phyloP scores from a whole-genome alignment of 2,329 filamentous ascomycete species.

The Aspergillus persii region DNA sequence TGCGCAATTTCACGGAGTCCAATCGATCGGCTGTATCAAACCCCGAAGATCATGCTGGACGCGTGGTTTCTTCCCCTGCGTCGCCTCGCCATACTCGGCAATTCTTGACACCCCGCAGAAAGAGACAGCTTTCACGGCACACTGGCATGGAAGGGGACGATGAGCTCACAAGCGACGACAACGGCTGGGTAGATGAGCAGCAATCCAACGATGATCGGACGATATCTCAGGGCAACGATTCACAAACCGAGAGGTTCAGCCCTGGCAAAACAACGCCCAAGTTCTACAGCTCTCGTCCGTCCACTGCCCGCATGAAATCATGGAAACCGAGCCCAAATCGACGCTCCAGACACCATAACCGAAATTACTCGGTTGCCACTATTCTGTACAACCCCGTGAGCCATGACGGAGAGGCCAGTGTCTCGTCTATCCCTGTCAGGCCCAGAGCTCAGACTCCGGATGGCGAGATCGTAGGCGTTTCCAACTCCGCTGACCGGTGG shows the following conservation, averaged over 20 bases:
- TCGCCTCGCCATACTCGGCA: conserved; percentile 34
- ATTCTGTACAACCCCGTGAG: conserved; percentile 75
- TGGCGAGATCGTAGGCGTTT: conserved; percentile 39
- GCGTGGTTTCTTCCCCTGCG: conserved; percentile 31
- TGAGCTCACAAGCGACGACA: conserved; percentile 79
- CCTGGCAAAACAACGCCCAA: conserved; percentile 30
- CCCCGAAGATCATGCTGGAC: conserved; percentile 49
- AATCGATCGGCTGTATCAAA: conserved; percentile 58
- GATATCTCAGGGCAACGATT: conserved; percentile 16
- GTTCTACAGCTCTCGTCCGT: conserved; percentile 40
- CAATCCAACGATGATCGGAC: conserved; percentile 17
- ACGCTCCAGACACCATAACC: conserved; percentile 55
- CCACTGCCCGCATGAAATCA: conserved; percentile 42
- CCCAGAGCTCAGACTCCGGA: conserved; percentile 30
- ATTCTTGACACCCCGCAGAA: conserved; percentile 31
- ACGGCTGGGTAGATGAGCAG: conserved; percentile 46
- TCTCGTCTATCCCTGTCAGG: conserved; percentile 21
- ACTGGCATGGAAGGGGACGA: conserved; percentile 88
- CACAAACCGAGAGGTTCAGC: conserved; percentile 10
- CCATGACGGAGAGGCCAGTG: conserved; percentile 40
- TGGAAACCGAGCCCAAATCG: conserved; percentile 35
- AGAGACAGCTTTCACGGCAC: conserved; percentile 53
- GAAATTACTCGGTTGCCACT: conserved; percentile 77
- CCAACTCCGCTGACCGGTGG: conserved; percentile 34
- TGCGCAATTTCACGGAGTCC: conserved; percentile 51